Conservation (phyloP, 176 grass and related monocot species). For the Paspalum notatum region DNA sequence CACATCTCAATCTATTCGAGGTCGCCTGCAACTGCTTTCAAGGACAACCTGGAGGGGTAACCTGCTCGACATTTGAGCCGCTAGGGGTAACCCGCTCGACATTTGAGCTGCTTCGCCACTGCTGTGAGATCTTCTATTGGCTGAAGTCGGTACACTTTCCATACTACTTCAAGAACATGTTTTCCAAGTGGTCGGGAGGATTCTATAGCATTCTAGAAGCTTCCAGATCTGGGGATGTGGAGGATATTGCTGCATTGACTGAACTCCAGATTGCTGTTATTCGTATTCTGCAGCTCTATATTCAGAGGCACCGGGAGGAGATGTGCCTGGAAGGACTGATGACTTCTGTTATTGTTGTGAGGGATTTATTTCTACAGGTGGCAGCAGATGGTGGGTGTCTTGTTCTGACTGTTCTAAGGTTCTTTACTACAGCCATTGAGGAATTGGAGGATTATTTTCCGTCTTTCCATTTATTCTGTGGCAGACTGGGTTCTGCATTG, state of each 20-base stretch:
- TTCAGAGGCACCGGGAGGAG: slow-evolving; percentile 91
- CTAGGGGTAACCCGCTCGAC: slow-evolving; percentile 31
- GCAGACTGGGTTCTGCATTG: slow-evolving; percentile 69
- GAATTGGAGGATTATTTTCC: too few species aligned
- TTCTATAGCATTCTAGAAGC: slow-evolving; percentile 57
- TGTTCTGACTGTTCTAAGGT: slow-evolving; percentile 69
- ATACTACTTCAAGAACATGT: slow-evolving; percentile 90
- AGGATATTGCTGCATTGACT: slow-evolving; percentile 44
- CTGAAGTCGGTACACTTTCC: slow-evolving; percentile 85
- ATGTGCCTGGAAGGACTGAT: slow-evolving; percentile 64
- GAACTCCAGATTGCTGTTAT: slow-evolving; percentile 60
- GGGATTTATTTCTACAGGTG: slow-evolving; percentile 62
- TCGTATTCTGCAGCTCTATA: slow-evolving; percentile 87
- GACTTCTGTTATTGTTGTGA: slow-evolving; percentile 73
- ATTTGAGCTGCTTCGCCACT: slow-evolving; percentile 69
- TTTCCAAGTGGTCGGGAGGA: slow-evolving; percentile 83
- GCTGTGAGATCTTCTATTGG: slow-evolving; percentile 82
- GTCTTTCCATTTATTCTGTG: too few species aligned
- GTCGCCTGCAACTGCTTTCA: too few species aligned
- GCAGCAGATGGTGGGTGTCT: slow-evolving; percentile 33
- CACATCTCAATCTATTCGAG: too few species aligned
- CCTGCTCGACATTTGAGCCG: too few species aligned
- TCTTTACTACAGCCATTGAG: slow-evolving; percentile 83
- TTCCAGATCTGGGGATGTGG: slow-evolving; percentile 38
- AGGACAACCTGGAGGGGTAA: too few species aligned